phyloP scores from a whole-genome alignment of 768 basidiomycete species.

The Boletus barrowsii region DNA sequence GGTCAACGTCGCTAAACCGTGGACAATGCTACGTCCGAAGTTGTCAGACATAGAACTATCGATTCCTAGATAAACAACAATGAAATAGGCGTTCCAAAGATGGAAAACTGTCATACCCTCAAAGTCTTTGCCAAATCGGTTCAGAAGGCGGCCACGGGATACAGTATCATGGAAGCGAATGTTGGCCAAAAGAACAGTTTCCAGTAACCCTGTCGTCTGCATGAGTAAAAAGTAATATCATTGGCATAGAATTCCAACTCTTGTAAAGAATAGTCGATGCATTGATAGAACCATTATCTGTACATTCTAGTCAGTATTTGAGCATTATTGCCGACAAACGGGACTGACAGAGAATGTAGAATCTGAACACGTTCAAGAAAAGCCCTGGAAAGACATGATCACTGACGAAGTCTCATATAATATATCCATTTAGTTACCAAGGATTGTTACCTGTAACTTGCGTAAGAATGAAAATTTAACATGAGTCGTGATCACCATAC shows the following conservation, averaged over 20 bases:
- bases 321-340: neutral
- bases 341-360: constrained; percentile 66
- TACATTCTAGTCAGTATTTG: constrained; percentile 2
- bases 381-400: constrained; percentile 39
- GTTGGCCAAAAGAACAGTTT: constrained; percentile 80
- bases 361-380: constrained; percentile 58
- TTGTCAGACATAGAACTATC: constrained; percentile 83
- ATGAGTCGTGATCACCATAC: constrained; percentile 33
- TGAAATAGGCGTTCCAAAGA: constrained; percentile 1
- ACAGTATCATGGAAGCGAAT: constrained; percentile 93
- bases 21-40: constrained; percentile 75
- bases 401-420: neutral
- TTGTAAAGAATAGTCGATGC: constrained; percentile 79
- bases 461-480: constrained; percentile 13
- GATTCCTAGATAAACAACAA: constrained; percentile 47
- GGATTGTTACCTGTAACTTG: constrained; percentile 34
- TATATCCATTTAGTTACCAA: constrained; percentile 27
- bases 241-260: constrained; percentile 33
- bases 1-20: constrained; percentile 64
- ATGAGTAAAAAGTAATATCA: constrained; percentile 12
- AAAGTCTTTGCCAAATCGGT: constrained; percentile 88
- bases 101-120: constrained; percentile 44
- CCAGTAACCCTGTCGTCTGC: constrained; percentile 48
- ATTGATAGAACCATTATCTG: constrained; percentile 75
- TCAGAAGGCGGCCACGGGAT: constrained; percentile 77